phyloP scores from a whole-genome alignment of 257 asterid species.

The Scutellaria galericulata region DNA sequence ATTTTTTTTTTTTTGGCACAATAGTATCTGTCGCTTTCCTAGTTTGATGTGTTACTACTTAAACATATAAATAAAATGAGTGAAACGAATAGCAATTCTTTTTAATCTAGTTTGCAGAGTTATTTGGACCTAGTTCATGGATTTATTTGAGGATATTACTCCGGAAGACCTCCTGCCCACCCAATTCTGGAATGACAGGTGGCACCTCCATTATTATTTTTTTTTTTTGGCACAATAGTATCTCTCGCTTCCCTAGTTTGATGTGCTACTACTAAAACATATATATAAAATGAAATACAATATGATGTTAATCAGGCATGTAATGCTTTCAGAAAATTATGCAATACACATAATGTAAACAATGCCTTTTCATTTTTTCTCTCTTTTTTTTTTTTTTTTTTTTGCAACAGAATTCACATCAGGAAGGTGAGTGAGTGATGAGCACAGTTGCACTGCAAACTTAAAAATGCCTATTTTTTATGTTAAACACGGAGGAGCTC shows the following conservation, averaged over 20 bases:
- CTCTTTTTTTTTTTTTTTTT: not conserved
- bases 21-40: not conserved
- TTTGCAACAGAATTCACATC: not conserved
- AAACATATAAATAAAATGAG: not conserved
- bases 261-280: not conserved
- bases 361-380: not conserved
- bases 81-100: not conserved
- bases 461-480: no score
- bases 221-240: not conserved
- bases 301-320: slow-evolving; percentile 10
- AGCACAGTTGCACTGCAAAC: not conserved
- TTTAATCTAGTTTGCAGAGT: not conserved
- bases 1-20: not conserved
- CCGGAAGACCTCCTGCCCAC: not conserved
- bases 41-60: not conserved
- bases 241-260: not conserved
- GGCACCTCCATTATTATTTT: no score
- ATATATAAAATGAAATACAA: not conserved
- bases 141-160: not conserved
- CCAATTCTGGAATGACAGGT: no score
- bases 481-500: not conserved
- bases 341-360: not conserved
- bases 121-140: not conserved
- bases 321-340: slow-evolving; percentile 14
- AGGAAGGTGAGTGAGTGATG: not conserved